These are phyloP conservation scores for Chalciporus sp. DNA, from an alignment of 1,284 basidiomycete species.

Conservation along the genomic window DNA sequence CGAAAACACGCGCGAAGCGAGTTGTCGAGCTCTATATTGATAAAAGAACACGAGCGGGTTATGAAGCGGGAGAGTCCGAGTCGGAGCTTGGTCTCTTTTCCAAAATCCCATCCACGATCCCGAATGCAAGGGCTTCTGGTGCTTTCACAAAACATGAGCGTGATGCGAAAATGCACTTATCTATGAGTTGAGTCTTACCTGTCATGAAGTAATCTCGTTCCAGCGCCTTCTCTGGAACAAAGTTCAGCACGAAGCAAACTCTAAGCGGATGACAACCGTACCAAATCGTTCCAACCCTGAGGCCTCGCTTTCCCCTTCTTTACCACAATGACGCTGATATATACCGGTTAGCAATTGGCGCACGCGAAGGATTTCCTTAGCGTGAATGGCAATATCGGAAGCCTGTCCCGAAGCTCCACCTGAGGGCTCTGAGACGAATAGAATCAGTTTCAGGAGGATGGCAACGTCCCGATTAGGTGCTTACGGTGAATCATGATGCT, in stretches of 20 bases:
- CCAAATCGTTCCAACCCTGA: constrained; percentile 78
- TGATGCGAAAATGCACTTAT: constrained; percentile 21
- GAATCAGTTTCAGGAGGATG: constrained; percentile 13
- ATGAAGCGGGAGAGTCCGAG: constrained; percentile 31
- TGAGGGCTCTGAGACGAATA: constrained; percentile 72
- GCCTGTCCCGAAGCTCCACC: constrained; percentile 93
- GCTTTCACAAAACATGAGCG: constrained; percentile 48
- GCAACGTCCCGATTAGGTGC: constrained; percentile 35
- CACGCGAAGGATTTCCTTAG: constrained; percentile 89
- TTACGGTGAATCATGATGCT: constrained; percentile 97
- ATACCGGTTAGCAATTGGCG: constrained; percentile 81
- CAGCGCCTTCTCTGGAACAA: constrained; percentile 71
- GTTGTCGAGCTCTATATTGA: constrained; percentile 13
- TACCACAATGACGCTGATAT: constrained; percentile 79
- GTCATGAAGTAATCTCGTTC: constrained; percentile 97
- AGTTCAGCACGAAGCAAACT: constrained; percentile 17
- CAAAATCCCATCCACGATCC: constrained; percentile 88
- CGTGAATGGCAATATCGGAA: constrained; percentile 92
- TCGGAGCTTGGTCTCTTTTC: constrained; percentile 63
- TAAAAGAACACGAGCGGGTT: constrained; percentile 11
- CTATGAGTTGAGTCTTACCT: constrained; percentile 46
- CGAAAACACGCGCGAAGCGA: constrained; percentile 14
- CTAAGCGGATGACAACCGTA: constrained; percentile 40
- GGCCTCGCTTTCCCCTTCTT: constrained; percentile 62
- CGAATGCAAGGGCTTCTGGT: constrained; percentile 84